Base-by-base conservation (phyloP, 139 green algal genomes). In the Chlamydomonas incerta region DNA sequence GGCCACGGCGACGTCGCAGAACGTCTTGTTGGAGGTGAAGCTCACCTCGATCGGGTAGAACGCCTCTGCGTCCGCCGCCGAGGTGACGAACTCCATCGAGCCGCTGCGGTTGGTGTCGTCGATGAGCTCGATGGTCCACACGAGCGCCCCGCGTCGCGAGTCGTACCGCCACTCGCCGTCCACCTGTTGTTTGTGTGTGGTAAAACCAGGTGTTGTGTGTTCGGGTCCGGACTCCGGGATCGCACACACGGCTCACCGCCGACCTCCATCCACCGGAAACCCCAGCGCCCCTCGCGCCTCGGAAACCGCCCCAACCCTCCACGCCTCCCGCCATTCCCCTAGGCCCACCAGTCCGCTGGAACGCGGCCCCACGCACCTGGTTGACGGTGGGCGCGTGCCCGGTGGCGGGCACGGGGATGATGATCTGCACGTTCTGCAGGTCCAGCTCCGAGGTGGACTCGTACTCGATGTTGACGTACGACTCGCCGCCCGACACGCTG, bases 381-480 rank as follows among this genome's bases (percentile, higher is more conserved):
- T 97, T 97, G 55, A 98, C 91, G 23, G 81, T 83, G 18, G 95
- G 95, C 20, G 93, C 80, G 31, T 94, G 88, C 9, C 90, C 88
- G 24, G 62, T 70, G 24, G 88, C 76, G 13, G 90, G 91, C 62
- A 95, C 35, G 1, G 98, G 98, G 72, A 99, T 98, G 84, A 91
- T 80, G 68, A 99, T 97, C n/a, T 92, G 68, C 11, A 99, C 95
- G 74, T 98, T 95, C 33, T 98, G 94, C 52, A 99, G 92, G 90
- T 99, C 98, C 66, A 98, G 96, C 9, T 70, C 47, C 15, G 89
- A 91, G 0, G 85, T 92, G 65, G 86, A 91, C 91, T 99, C 98
- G 87, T 99, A 99, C 94, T 99, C 98, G 62, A 99, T 98, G 94
- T 98, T 99, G 65, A 99, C 95, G 81, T 96, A 99, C 34, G 96